A percentile compares a stretch with the other conserved stretches of the same genome.
Conservation (phyloP, 441 rosid genomes). For the Aleurites moluccanus region DNA sequence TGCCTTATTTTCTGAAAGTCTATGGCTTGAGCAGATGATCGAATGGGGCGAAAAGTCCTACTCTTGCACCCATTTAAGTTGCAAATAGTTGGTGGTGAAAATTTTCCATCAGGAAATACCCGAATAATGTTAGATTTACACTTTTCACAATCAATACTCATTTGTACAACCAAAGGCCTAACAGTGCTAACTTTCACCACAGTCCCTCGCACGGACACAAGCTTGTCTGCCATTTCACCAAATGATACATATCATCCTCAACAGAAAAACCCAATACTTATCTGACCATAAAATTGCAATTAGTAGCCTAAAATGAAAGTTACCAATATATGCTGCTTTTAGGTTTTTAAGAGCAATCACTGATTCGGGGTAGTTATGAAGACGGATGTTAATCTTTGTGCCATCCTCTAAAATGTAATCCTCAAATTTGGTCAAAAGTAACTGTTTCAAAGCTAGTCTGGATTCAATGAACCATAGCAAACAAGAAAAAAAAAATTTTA, state of each 20-base stretch:
- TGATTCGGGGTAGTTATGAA: conserved; percentile 78
- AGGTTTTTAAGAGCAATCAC: conserved; percentile 79
- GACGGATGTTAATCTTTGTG: conserved; percentile 70
- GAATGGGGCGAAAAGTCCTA: conserved; percentile 69
- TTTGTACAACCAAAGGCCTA: conserved; percentile 79
- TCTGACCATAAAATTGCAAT: conserved; percentile 3
- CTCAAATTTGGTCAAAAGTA: conserved; percentile 43
- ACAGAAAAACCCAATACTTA: neutral
- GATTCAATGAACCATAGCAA: conserved; percentile 2
- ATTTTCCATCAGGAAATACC: conserved; percentile 82
- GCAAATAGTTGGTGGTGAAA: conserved; percentile 80
- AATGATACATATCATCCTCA: conserved; percentile 3
- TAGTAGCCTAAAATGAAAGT: conserved; percentile 12
- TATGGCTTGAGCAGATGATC: conserved; percentile 72
- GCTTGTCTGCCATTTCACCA: conserved; percentile 66
- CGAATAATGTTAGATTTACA: conserved; percentile 65
- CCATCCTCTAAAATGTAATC: conserved; percentile 43
- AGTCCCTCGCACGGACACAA: conserved; percentile 88
- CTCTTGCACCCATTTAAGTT: conserved; percentile 86
- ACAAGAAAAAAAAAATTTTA: neutral
- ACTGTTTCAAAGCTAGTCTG: conserved; percentile 38
- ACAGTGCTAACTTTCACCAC: conserved; percentile 92
- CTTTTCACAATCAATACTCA: conserved; percentile 79
- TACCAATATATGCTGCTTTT: conserved; percentile 97
- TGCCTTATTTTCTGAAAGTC: conserved; percentile 99